Evolutionary conservation across 768 basidiomycete species (phyloP), one percentile per base, ranked within the genome.

Genomic region (Leucosporidium creatinivorum): DNA sequence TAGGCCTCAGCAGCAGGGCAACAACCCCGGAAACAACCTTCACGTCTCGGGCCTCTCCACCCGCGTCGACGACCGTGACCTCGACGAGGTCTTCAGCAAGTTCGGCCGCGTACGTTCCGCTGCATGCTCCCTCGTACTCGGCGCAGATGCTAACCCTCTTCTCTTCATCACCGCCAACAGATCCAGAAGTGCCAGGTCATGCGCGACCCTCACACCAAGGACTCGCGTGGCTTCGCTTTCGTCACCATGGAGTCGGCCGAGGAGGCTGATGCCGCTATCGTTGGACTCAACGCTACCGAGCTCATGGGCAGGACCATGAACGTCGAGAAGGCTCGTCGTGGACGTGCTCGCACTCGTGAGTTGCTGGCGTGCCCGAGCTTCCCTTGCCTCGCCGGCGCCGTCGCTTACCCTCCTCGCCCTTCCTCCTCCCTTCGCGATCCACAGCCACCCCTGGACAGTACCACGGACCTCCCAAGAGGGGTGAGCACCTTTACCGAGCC

Each of bases 311-410:
- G 92, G 80, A 81, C 83, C 36, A 83, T 92, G 63, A 89, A 83
- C 66, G 89, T 99, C n/a, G 89, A 93, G 81, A 93, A 88, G 90
- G 91, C 91, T 71, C 88, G 91, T 60, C 87, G 91, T 72, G 91
- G 88, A 64, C 87, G 91, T 69, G 91, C 91, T 23, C 83, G 91
- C 71, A 89, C 91, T 18, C 89, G 77, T 78, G 54, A 49, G 76
- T 74, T n/a, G n/a, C n/a, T n/a, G n/a, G n/a, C n/a, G n/a, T n/a
- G n/a, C n/a, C n/a, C n/a, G n/a, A n/a, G n/a, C n/a, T n/a, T n/a
- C n/a, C n/a, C n/a, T n/a, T n/a, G n/a, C n/a, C n/a, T n/a, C n/a
- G n/a, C n/a, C n/a, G n/a, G n/a, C n/a, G 36, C 33, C 33, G 30
- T 31, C 7, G 23, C 31, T 59, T 39, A 64, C 54, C 31, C 54